Evolutionary conservation across 139 green algal species (phyloP), one percentile per base, ranked within the genome.

Genomic region (Micromonas commoda): DNA sequence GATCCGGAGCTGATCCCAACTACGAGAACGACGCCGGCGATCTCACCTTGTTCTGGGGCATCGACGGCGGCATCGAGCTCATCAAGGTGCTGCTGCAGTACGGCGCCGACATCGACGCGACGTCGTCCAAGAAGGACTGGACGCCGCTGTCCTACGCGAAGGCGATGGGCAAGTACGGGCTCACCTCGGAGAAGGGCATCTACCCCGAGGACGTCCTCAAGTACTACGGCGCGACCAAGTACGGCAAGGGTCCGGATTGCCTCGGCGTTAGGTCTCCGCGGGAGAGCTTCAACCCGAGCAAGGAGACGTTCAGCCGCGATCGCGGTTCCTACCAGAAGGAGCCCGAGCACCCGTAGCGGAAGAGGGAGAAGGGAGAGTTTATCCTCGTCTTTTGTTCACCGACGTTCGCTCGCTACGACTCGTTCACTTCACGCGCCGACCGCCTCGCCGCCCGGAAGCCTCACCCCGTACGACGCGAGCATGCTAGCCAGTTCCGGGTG

Each of bases 91-190:
- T 82, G 6, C 21, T 53, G 9, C 67, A 92, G 52, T 96, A 92
- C 71, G 92, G 91, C 1, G 89, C 69, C 0, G 87, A 96, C 64
- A 75, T 95, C 61, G 87, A 97, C 72, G 82, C 76, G 5, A 4
- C 75, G 0, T n/a, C n/a, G 45, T 91, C 81, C 32, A 83, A 86
- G 57, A 93, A 95, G 72, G 89, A 85, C 69, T 97, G 92, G 92
- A 96, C 88, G 0, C 86, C 93, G 0, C 86, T 97, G 23, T 92
- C 82, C 71, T 97, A 97, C 82, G 86, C 86, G 38, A 82, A 84
- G 38, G 93, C 92, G 29, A 92, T 93, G 83, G 93, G 92, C 35
- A 97, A 97, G 83, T 97, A 97, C 77, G 93, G 93, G n/a, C 86
- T 92, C 51, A 93, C 90, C 24, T 93, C 97, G 76, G 92, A 97